Conservation (phyloP, 1,284 basidiomycete genomes). For the Cryptococcus sp. region DNA sequence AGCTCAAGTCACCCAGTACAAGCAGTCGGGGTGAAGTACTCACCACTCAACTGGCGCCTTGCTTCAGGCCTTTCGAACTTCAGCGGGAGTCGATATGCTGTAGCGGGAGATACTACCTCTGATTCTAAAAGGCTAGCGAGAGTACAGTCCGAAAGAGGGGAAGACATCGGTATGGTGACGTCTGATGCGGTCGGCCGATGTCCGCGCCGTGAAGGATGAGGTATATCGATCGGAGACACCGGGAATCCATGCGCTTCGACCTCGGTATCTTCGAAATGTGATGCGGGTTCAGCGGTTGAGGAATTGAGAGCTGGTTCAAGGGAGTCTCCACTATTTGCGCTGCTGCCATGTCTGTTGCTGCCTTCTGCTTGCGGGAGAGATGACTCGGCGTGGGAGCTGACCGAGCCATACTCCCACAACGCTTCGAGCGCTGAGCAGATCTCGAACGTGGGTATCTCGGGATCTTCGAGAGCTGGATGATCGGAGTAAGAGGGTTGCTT, state of each 20-base stretch:
- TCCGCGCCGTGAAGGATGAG: background rate
- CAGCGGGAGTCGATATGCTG: slow-evolving; percentile 9
- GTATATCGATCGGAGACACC: too few species aligned
- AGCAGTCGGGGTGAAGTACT: background rate
- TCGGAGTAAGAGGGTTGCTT: too few species aligned
- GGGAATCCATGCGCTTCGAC: too few species aligned
- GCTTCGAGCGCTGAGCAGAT: slow-evolving; percentile 18
- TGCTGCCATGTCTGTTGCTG: background rate
- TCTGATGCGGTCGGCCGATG: slow-evolving; percentile 2
- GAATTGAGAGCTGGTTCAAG: background rate
- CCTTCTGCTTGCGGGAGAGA: too few species aligned
- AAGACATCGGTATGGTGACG: background rate
- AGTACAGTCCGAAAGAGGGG: slow-evolving; percentile 7
- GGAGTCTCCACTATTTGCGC: background rate
- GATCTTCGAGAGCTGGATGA: background rate
- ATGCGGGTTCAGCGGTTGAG: slow-evolving; percentile 1
- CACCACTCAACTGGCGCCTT: slow-evolving; percentile 3
- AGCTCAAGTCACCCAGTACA: too few species aligned
- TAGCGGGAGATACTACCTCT: slow-evolving; percentile 2
- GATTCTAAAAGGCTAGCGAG: slow-evolving; percentile 2
- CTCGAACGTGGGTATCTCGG: background rate
- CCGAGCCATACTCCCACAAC: slow-evolving; percentile 18
- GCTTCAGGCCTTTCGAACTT: slow-evolving; percentile 8
- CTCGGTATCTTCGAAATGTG: too few species aligned
- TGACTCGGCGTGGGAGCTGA: background rate